A percentile compares a stretch with the other conserved stretches of the same genome.
Conservation (phyloP, 768 basidiomycete genomes). For the Phlebiopsis flavidoalba region DNA sequence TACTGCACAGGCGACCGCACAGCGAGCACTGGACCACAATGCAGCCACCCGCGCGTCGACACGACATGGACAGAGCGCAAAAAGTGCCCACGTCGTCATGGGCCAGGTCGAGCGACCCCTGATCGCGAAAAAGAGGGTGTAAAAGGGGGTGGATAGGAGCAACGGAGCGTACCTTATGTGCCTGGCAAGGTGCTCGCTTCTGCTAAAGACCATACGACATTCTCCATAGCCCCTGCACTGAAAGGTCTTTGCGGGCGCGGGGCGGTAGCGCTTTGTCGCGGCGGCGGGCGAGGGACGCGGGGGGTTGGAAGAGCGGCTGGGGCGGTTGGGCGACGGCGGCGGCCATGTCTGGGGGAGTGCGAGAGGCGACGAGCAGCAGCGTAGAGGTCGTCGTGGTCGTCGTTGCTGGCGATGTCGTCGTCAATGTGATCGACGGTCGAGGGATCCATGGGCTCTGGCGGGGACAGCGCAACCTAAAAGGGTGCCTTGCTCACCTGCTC, state of each 20-base stretch:
- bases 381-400: not conserved
- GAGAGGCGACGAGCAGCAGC: not conserved
- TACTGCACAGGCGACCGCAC: no score
- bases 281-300: conserved; percentile 10
- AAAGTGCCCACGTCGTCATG: not conserved
- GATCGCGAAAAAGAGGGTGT: conserved; percentile 2
- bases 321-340: conserved; percentile 19
- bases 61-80: not conserved
- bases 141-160: conserved; percentile 13
- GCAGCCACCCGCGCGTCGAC: not conserved
- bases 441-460: conserved; percentile 9
- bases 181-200: conserved; percentile 92
- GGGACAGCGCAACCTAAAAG: conserved; percentile 11
- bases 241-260: conserved; percentile 89
- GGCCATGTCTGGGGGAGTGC: conserved; percentile 19
- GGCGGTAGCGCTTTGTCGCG: conserved; percentile 50
- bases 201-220: conserved; percentile 93
- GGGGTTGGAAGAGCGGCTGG: conserved; percentile 7
- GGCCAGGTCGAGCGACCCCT: conserved; percentile 1
- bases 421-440: not conserved
- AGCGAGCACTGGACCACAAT: no score
- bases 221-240: conserved; percentile 93
- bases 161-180: conserved; percentile 75
- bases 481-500: conserved; percentile 10
- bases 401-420: conserved; percentile 2